Evolutionary conservation across 2,329 filamentous ascomycete genomes (phyloP).

Genomic region (Rugonectria rugulosa): DNA sequence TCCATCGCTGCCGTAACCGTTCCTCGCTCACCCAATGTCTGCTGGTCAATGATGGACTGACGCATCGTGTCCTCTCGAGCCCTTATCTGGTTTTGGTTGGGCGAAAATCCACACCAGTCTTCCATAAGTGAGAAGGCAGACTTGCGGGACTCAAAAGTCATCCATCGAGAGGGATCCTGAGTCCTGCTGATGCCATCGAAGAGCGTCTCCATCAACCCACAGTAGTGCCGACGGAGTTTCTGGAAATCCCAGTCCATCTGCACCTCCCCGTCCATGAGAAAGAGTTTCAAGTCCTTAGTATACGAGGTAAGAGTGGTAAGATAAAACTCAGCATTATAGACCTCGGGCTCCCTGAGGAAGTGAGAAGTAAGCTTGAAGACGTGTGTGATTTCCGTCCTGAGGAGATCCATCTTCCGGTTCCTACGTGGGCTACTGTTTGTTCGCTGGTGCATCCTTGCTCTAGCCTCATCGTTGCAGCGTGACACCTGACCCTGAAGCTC

Average conservation of each 20-base stretch:
- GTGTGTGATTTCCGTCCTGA: slow-evolving; percentile 94
- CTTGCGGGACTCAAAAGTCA: slow-evolving; percentile 95
- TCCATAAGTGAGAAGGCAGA: slow-evolving; percentile 98
- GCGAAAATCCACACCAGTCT: slow-evolving; percentile 98
- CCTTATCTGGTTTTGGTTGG: slow-evolving; percentile 83
- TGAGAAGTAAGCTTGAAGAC: slow-evolving; percentile 94
- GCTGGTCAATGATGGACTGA: slow-evolving; percentile 82
- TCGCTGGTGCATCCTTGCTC: slow-evolving; percentile 84
- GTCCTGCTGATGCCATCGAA: slow-evolving; percentile 91
- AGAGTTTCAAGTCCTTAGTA: slow-evolving; percentile 90
- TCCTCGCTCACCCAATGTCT: slow-evolving; percentile 76
- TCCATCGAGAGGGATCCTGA: slow-evolving; percentile 87
- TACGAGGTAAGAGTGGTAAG: slow-evolving; percentile 88
- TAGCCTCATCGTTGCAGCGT: slow-evolving; percentile 87
- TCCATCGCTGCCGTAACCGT: slow-evolving; percentile 90
- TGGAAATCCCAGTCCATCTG: slow-evolving; percentile 96
- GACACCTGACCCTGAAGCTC: slow-evolving; percentile 87
- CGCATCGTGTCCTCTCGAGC: slow-evolving; percentile 87
- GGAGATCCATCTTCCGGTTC: slow-evolving; percentile 82
- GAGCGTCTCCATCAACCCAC: slow-evolving; percentile 89
- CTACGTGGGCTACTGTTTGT: slow-evolving; percentile 82
- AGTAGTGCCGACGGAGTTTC: slow-evolving; percentile 90
- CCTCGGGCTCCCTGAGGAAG: slow-evolving; percentile 79
- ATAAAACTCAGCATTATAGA: slow-evolving; percentile 89
- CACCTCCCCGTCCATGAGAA: slow-evolving; percentile 92